Percentiles rank a stretch among this genome's conserved stretches.
Evolutionary conservation across 306 rosid species (phyloP).

Genomic region (Cicer chorassanicum): DNA sequence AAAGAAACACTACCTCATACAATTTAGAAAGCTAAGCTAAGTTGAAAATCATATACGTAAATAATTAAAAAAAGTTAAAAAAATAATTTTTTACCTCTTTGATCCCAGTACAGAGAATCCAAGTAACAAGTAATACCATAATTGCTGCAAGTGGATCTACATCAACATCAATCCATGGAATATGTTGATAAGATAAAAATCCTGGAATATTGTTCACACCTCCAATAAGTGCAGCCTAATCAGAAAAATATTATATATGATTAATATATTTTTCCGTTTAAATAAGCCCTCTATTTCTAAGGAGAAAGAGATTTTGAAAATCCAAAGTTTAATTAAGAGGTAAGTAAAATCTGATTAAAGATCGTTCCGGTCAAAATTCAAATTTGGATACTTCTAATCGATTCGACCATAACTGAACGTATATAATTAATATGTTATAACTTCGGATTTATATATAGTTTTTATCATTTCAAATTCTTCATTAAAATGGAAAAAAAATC

Average conservation of each 20-base stretch:
- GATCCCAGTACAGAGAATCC: constrained; percentile 79
- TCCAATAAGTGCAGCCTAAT: constrained; percentile 82
- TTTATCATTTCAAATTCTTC: no score
- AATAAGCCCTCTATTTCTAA: no score
- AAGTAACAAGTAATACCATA: constrained; percentile 71
- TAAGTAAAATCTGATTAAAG: no score
- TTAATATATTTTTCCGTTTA: no score
- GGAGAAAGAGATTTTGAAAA: no score
- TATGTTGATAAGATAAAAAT: constrained; percentile 63
- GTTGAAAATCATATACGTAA: not conserved
- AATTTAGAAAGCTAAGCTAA: constrained; percentile 16
- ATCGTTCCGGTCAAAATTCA: no score
- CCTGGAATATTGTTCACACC: constrained; percentile 71
- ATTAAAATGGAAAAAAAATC: no score
- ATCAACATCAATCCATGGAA: constrained; percentile 70
- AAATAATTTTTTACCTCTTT: constrained; percentile 65
- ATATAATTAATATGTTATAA: no score
- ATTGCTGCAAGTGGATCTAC: constrained; percentile 89
- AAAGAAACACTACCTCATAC: not conserved
- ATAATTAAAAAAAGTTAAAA: not conserved
- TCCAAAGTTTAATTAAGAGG: no score
- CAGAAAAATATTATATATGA: constrained; percentile 27
- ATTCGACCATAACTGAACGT: no score
- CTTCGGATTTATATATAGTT: no score
- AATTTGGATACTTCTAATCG: no score